A percentile compares a stretch with the other conserved stretches of the same genome.
phyloP scores from a whole-genome alignment of 2,329 filamentous ascomycete genomes.

The Colletotrichum neosansevieriae region DNA sequence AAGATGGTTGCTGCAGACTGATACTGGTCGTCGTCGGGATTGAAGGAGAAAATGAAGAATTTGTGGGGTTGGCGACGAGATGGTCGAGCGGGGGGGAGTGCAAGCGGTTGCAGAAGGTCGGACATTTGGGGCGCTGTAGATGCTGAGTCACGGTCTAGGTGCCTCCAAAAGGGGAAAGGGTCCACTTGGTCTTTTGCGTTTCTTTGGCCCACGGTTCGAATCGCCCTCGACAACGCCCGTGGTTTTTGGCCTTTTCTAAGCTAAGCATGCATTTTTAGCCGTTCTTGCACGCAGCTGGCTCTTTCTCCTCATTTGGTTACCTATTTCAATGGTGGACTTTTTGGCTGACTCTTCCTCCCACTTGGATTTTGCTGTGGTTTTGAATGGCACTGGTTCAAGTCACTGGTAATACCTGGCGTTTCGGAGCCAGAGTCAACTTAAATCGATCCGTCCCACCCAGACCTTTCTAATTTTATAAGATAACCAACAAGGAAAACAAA shows the following conservation, averaged over 20 bases:
- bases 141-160: constrained; percentile 15
- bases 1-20: constrained; percentile 21
- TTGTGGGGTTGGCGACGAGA: constrained; percentile 42
- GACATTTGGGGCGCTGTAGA: background rate
- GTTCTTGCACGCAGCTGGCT: background rate
- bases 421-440: too few species aligned
- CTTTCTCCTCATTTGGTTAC: background rate
- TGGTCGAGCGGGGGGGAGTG: constrained; percentile 50
- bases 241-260: background rate
- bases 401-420: too few species aligned
- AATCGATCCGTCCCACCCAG: too few species aligned
- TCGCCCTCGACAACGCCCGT: background rate
- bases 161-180: constrained; percentile 14
- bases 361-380: background rate
- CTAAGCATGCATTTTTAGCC: background rate
- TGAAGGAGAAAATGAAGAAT: constrained; percentile 42
- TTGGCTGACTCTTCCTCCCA: background rate
- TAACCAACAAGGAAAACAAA: too few species aligned
- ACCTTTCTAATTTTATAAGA: too few species aligned
- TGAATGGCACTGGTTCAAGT: too few species aligned
- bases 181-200: background rate
- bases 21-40: constrained; percentile 42
- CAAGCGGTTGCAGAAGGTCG: background rate
- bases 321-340: background rate
- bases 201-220: constrained; percentile 21